Evolutionary conservation across 345 rosid genomes (phyloP).

Genomic region (Raphanus sativus): DNA sequence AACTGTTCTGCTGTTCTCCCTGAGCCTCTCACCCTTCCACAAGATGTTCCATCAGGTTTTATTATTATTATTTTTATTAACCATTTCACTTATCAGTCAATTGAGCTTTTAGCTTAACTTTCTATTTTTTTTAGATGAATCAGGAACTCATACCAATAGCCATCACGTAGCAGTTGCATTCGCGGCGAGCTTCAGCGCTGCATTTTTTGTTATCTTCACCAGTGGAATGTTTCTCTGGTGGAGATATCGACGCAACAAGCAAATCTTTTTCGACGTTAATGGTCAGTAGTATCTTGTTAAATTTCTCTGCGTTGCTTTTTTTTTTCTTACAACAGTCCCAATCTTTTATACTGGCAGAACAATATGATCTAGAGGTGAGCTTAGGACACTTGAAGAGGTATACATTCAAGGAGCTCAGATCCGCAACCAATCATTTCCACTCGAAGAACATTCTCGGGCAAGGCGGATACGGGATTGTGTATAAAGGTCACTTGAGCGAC

Average conservation of each 20-base stretch:
- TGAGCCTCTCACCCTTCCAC: conserved; percentile 88
- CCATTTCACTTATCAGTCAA: not conserved
- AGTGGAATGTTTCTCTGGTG: conserved; percentile 78
- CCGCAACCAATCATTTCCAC: conserved; percentile 85
- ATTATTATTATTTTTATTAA: conserved; percentile 25
- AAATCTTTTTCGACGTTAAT: conserved; percentile 95
- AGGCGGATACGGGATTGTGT: conserved; percentile 95
- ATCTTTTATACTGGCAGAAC: conserved; percentile 54
- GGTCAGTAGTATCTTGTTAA: conserved; percentile 47
- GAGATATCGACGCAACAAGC: conserved; percentile 86
- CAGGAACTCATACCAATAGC: conserved; percentile 53
- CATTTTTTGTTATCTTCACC: conserved; percentile 53
- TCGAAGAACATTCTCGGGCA: conserved; percentile 85
- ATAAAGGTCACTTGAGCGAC: conserved; percentile 77
- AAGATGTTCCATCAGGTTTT: conserved; percentile 67
- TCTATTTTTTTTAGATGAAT: conserved; percentile 44
- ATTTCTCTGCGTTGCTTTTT: not conserved
- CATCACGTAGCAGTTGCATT: conserved; percentile 79
- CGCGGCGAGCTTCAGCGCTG: conserved; percentile 83
- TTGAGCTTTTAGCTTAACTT: conserved; percentile 3
- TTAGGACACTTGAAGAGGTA: conserved; percentile 89
- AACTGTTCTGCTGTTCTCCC: conserved; percentile 90
- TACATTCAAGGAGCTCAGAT: conserved; percentile 85
- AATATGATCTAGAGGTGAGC: conserved; percentile 82
- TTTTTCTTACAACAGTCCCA: not conserved